phyloP scores from a whole-genome alignment of 495 filamentous ascomycete genomes.

The Cairneyella variabilis region DNA sequence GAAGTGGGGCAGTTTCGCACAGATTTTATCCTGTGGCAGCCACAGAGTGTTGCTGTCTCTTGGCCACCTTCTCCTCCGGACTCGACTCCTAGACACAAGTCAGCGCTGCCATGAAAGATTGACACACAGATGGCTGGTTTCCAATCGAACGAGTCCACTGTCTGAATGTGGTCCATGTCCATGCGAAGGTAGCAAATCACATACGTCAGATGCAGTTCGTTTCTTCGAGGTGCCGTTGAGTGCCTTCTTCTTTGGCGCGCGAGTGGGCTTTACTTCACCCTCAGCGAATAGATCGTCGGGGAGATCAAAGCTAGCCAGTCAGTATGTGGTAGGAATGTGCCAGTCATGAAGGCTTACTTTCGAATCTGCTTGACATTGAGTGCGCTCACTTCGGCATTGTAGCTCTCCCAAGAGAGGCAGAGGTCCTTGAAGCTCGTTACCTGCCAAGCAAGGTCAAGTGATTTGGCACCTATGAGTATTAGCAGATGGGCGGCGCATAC shows the following conservation, averaged over 20 bases:
- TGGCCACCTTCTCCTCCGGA: conserved; percentile 28
- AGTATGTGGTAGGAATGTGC: no score
- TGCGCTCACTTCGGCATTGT: conserved; percentile 58
- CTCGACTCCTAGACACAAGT: conserved; percentile 30
- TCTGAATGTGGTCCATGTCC: conserved; percentile 16
- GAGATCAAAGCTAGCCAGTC: conserved; percentile 64
- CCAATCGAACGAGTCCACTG: conserved; percentile 2
- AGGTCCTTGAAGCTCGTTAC: conserved; percentile 69
- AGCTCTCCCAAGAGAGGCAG: conserved; percentile 64
- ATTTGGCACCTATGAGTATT: conserved; percentile 42
- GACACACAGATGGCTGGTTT: neutral
- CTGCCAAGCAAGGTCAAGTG: conserved; percentile 66
- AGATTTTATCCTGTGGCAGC: conserved; percentile 34
- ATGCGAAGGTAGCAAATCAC: conserved; percentile 20
- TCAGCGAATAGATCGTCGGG: conserved; percentile 84
- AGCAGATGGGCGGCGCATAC: conserved; percentile 27
- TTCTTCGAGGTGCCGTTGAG: conserved; percentile 26
- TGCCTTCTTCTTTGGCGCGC: conserved; percentile 49
- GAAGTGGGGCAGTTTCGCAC: conserved; percentile 15
- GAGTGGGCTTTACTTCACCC: conserved; percentile 68
- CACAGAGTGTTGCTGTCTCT: conserved; percentile 34
- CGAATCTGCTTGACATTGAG: conserved; percentile 70
- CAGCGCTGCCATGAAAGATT: conserved; percentile 4
- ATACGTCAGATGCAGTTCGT: conserved; percentile 28
- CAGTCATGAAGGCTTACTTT: conserved; percentile 53